phyloP scores from a whole-genome alignment of 345 rosid species.

The Aethionema arabicum region DNA sequence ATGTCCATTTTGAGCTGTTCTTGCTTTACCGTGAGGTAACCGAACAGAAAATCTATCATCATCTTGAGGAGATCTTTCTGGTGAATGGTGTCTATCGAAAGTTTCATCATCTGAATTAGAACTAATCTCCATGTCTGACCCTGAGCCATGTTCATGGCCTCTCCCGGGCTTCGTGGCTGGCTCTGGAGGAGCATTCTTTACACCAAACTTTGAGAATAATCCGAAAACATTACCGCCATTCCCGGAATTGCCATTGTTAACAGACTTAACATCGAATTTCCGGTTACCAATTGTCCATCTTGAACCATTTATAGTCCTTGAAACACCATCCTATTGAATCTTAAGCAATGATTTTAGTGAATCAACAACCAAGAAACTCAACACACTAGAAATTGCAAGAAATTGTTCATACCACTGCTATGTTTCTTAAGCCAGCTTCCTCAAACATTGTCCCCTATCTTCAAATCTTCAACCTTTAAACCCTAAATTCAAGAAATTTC shows the following conservation, averaged over 20 bases:
- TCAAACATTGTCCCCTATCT: constrained; percentile 28
- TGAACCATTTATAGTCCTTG: constrained; percentile 30
- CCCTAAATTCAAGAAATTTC: not conserved
- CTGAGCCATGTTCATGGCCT: constrained; percentile 42
- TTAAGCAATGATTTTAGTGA: not conserved
- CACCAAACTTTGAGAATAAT: constrained; percentile 46
- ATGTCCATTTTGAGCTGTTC: constrained; percentile 31
- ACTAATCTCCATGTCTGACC: constrained; percentile 63
- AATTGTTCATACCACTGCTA: constrained; percentile 31
- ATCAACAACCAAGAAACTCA: not conserved
- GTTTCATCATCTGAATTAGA: constrained; percentile 66
- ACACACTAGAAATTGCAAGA: not conserved
- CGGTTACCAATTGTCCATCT: constrained; percentile 31
- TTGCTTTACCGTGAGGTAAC: constrained; percentile 25
- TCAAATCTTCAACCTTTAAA: constrained; percentile 5
- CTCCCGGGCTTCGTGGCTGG: constrained; percentile 39
- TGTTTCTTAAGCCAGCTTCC: constrained; percentile 32
- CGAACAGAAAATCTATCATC: constrained; percentile 32
- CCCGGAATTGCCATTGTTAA: constrained; percentile 32
- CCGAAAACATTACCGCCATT: constrained; percentile 38
- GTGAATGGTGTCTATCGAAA: constrained; percentile 40
- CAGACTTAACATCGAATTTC: constrained; percentile 36
- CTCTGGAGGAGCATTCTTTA: constrained; percentile 44
- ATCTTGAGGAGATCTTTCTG: constrained; percentile 63
- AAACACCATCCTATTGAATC: constrained; percentile 35